A percentile compares a stretch with the other conserved stretches of the same genome.
These are phyloP conservation scores for Aureobasidium pullulans DNA, from an alignment of 2,329 filamentous ascomycete species.

Conservation along the genomic window DNA sequence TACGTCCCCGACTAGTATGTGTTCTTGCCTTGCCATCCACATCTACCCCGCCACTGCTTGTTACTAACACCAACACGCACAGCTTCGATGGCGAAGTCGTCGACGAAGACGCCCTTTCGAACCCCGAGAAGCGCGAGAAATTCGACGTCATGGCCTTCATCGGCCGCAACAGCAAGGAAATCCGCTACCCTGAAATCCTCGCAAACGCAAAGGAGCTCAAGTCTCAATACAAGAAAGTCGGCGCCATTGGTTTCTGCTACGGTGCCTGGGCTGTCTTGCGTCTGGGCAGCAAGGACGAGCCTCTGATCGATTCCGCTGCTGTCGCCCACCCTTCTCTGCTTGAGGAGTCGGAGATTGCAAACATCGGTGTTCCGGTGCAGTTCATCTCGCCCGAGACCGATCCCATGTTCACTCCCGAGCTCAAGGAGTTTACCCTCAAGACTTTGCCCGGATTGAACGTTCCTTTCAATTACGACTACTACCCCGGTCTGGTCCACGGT, in stretches of 20 bases:
- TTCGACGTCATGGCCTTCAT: slow-evolving; percentile 21
- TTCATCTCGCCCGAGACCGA: slow-evolving; percentile 47
- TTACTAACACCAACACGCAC: background rate
- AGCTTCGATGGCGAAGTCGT: slow-evolving; percentile 21
- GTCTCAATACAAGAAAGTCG: slow-evolving; percentile 30
- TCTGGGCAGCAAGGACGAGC: slow-evolving; percentile 35
- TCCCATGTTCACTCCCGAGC: slow-evolving; percentile 33
- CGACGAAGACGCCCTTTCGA: slow-evolving; percentile 12
- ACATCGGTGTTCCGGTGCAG: slow-evolving; percentile 43
- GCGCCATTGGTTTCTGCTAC: slow-evolving; percentile 44
- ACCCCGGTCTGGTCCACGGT: slow-evolving; percentile 43
- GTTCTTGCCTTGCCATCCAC: background rate
- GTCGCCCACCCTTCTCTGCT: slow-evolving; percentile 40
- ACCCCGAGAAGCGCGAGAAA: slow-evolving; percentile 17
- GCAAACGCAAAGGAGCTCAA: slow-evolving; percentile 31
- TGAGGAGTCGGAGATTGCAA: slow-evolving; percentile 40
- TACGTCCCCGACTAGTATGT: slow-evolving; percentile 33
- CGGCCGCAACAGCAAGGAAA: slow-evolving; percentile 19
- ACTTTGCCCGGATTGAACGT: slow-evolving; percentile 33
- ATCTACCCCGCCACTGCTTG: background rate
- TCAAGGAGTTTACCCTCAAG: slow-evolving; percentile 39
- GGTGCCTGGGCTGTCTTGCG: slow-evolving; percentile 46
- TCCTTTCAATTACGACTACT: slow-evolving; percentile 45
- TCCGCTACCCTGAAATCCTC: slow-evolving; percentile 32
- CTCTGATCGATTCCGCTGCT: slow-evolving; percentile 40